phyloP scores from a whole-genome alignment of 164 flowering plant species.

The Tetracentron sinense region DNA sequence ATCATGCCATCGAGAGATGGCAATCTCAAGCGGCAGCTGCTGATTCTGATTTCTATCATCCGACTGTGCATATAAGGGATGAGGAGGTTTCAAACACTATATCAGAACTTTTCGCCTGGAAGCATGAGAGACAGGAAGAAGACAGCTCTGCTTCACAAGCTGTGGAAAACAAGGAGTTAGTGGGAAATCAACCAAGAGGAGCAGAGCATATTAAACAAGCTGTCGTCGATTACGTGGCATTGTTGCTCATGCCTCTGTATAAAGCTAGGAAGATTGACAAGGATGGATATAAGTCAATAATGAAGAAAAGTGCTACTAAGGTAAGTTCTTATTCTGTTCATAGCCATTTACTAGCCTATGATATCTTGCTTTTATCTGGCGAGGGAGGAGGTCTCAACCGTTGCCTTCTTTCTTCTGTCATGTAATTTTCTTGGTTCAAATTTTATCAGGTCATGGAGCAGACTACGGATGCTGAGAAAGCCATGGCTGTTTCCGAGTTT shows the following conservation, averaged over 20 bases:
- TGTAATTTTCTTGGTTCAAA: slow-evolving; percentile 6
- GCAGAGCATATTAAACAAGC: slow-evolving; percentile 75
- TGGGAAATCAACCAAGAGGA: slow-evolving; percentile 51
- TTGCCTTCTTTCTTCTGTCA: slow-evolving; percentile 1
- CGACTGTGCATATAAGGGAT: slow-evolving; percentile 42
- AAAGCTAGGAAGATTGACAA: slow-evolving; percentile 87
- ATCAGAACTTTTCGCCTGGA: slow-evolving; percentile 32
- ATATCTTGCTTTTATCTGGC: not conserved
- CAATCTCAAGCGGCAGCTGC: slow-evolving; percentile 94
- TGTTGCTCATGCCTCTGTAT: slow-evolving; percentile 94
- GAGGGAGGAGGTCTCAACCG: slow-evolving; percentile 2
- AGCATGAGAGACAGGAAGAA: slow-evolving; percentile 42
- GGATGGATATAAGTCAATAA: slow-evolving; percentile 90
- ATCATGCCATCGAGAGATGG: slow-evolving; percentile 94
- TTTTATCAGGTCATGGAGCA: slow-evolving; percentile 87
- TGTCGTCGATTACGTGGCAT: slow-evolving; percentile 84
- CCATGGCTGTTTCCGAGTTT: slow-evolving; percentile 74
- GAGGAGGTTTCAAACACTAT: slow-evolving; percentile 74
- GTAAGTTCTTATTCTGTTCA: slow-evolving; percentile 27
- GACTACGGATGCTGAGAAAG: slow-evolving; percentile 84
- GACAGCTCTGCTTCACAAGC: slow-evolving; percentile 77
- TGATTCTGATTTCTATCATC: slow-evolving; percentile 50
- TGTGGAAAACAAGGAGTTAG: slow-evolving; percentile 43
- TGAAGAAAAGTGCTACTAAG: slow-evolving; percentile 96
- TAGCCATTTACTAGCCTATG: not conserved